A percentile compares a stretch with the other conserved stretches of the same genome.
Evolutionary conservation across 2,329 filamentous ascomycete species (phyloP).

Genomic region (Sclerotinia borealis): DNA sequence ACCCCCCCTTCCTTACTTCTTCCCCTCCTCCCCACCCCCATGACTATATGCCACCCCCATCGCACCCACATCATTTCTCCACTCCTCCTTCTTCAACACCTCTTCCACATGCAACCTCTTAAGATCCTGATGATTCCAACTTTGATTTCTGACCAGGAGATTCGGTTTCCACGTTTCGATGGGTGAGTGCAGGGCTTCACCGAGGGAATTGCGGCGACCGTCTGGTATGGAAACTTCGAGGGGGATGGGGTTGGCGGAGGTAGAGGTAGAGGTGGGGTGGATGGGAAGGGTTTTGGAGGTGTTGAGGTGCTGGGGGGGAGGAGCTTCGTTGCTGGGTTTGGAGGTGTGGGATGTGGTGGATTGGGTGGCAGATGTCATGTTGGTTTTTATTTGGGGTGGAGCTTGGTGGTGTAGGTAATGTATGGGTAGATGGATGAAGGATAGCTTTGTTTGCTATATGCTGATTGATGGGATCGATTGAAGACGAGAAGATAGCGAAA

Average conservation of each 20-base stretch:
- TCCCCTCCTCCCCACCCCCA: neutral
- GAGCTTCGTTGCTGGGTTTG: neutral
- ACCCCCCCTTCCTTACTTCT: no score
- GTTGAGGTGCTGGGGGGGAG: neutral
- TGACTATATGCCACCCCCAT: neutral
- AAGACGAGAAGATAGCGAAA: no score
- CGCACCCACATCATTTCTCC: neutral
- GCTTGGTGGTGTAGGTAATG: neutral
- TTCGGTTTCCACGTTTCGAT: conserved; percentile 26
- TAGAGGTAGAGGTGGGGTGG: neutral
- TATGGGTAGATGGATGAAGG: neutral
- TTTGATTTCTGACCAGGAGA: conserved; percentile 20
- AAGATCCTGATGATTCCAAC: conserved; percentile 28
- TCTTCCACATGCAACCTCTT: conserved; percentile 20
- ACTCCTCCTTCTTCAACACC: neutral
- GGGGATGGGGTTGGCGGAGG: neutral
- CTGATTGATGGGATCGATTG: no score
- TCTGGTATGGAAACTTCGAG: conserved; percentile 18
- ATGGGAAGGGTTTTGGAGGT: neutral
- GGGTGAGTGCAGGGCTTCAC: conserved; percentile 21
- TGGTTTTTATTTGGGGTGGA: neutral
- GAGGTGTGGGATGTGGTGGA: neutral
- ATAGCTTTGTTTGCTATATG: neutral
- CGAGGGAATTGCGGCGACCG: conserved; percentile 23
- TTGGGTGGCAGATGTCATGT: no score